Evolutionary conservation across 129 eudicot species (phyloP).

Genomic region (Gnaphalium uliginosum): DNA sequence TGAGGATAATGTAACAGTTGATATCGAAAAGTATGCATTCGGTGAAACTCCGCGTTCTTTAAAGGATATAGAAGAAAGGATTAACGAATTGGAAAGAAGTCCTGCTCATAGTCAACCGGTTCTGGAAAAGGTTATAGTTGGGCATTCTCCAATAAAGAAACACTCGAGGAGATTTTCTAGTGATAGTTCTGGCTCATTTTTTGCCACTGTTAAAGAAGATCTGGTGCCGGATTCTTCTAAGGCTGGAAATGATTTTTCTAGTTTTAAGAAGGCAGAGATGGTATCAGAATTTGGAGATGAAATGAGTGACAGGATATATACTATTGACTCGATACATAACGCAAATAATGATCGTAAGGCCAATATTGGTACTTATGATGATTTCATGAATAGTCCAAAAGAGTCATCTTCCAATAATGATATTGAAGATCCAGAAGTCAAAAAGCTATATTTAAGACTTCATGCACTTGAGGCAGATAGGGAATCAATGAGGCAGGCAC

Average conservation of each 20-base stretch:
- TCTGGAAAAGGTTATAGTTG: constrained; percentile 77
- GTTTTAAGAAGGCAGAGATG: constrained; percentile 52
- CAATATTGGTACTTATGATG: constrained; percentile 49
- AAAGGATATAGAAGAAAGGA: constrained; percentile 70
- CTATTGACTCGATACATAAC: constrained; percentile 71
- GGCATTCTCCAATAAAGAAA: constrained; percentile 70
- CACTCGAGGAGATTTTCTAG: constrained; percentile 59
- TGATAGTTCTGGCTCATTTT: constrained; percentile 46
- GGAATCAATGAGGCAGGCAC: constrained; percentile 90
- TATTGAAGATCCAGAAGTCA: constrained; percentile 63
- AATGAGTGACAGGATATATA: constrained; percentile 75
- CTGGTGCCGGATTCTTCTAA: constrained; percentile 4
- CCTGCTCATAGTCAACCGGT: constrained; percentile 61
- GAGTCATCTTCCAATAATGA: constrained; percentile 48
- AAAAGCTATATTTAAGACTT: constrained; percentile 76
- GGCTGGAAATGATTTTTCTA: constrained; percentile 32
- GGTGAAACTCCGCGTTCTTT: constrained; percentile 79
- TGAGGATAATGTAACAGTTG: constrained; percentile 50
- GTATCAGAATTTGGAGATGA: constrained; percentile 82
- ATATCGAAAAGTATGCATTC: constrained; percentile 74
- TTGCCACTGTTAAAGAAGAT: constrained; percentile 55
- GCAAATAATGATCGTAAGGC: constrained; percentile 55
- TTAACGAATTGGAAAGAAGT: constrained; percentile 63
- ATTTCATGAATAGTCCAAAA: constrained; percentile 55
- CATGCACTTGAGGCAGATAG: constrained; percentile 98